Evolutionary conservation across 1,139 yeast genomes (phyloP), one percentile per base, ranked within the genome.

Genomic region (Blastobotrys illinoisensis): DNA sequence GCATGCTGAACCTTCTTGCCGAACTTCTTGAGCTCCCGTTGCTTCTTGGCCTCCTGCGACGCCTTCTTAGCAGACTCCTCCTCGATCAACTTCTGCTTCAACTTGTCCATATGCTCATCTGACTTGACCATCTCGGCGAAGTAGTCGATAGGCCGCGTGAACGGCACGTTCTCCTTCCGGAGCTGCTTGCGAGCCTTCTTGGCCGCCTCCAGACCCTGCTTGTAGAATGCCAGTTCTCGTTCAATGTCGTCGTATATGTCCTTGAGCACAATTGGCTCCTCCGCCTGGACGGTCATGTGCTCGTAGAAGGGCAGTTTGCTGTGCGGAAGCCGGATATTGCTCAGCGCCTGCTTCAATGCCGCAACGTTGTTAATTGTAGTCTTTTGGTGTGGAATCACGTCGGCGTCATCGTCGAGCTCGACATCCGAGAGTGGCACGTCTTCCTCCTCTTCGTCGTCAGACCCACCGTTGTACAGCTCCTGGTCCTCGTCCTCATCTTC

Each of bases 91-190:
- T 88, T 89, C 68, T 78, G 77, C 78, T 89, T 90, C 66, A 93
- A 79, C 73, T 83, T 88, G 68, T 90, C 97, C 99, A 93, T 93
- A 72, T 93, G 99, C 71, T 90, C 97, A 71, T 93, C 99, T 58
- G 91, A 86, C 76, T 93, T 93, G 60, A 90, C 88, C 99, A 93
- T 93, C 73, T 93, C 99, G 9, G 99, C 99, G 74, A 93, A 93
- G 71, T 88, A 93, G 71, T 93, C 99, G 65, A 82, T 75, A 26
- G 99, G 99, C 71, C 99, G 83, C 44, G 95, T 79, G 71, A 93
- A 93, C 56, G 97, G 93, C 21, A 90, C 83, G 67, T 85, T 85
- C 63, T 85, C 78, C 69, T 81, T 82, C 51, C 76, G 66, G 51
- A 91, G 77, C 50, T 80, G 79, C 51, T 79, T 74, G 67, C 93